Conservation (phyloP, 2,329 filamentous ascomycete species). For the Ophiocordyceps camponoti-floridani region DNA sequence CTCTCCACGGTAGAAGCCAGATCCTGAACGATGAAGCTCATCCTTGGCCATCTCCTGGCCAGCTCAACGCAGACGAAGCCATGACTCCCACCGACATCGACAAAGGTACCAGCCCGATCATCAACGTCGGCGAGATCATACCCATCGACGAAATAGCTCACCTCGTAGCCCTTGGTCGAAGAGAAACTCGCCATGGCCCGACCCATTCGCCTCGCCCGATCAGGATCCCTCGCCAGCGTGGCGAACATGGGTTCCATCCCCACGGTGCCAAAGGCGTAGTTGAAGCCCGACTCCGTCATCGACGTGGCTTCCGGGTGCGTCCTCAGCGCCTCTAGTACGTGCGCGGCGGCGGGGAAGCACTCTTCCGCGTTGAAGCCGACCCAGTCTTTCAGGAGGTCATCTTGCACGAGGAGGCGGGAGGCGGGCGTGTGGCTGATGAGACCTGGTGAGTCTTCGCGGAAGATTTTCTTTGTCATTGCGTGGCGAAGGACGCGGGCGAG, state of each 20-base stretch:
- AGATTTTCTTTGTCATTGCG: conserved; percentile 38
- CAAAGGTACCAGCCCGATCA: conserved; percentile 25
- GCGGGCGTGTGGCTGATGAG: conserved; percentile 35
- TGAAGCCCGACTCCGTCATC: conserved; percentile 30
- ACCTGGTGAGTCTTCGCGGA: conserved; percentile 30
- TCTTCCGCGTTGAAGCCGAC: conserved; percentile 37
- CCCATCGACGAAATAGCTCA: conserved; percentile 31
- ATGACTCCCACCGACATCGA: conserved; percentile 40
- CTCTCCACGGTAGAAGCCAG: conserved; percentile 27
- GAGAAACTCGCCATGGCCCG: conserved; percentile 36
- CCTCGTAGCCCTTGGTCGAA: conserved; percentile 36
- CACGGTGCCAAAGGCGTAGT: conserved; percentile 29
- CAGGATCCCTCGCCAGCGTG: conserved; percentile 28
- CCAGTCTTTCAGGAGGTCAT: conserved; percentile 31
- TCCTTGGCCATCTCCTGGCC: conserved; percentile 27
- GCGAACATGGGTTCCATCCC: conserved; percentile 34
- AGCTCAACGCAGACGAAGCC: conserved; percentile 39
- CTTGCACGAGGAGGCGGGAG: conserved; percentile 30
- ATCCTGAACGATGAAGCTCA: conserved; percentile 39
- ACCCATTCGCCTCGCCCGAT: conserved; percentile 31
- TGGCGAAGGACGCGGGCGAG: conserved; percentile 33
- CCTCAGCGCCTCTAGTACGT: conserved; percentile 25
- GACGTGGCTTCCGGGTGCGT: conserved; percentile 28
- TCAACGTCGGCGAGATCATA: conserved; percentile 34
- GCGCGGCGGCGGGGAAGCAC: conserved; percentile 28